A percentile compares a stretch with the other conserved stretches of the same genome.
Evolutionary conservation across 805 yeast genomes (phyloP).

Genomic region (Starmerella asiatica): DNA sequence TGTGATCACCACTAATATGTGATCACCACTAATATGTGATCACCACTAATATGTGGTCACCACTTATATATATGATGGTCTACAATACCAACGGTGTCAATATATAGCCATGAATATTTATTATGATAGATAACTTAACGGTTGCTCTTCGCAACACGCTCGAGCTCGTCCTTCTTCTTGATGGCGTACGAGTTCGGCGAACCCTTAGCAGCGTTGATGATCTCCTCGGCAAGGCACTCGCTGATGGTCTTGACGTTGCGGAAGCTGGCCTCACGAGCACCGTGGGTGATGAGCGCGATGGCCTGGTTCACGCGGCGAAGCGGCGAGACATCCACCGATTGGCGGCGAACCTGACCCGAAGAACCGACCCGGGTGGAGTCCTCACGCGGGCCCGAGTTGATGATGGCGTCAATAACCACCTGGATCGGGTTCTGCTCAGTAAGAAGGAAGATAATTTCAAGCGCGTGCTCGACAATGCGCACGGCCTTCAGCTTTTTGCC

Average conservation of each 20-base stretch:
- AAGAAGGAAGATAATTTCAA: slow-evolving; percentile 92
- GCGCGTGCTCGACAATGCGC: slow-evolving; percentile 98
- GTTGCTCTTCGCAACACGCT: slow-evolving; percentile 99
- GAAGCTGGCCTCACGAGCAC: slow-evolving; percentile 99
- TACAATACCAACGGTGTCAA: too few relatives aligned
- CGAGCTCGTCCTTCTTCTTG: slow-evolving; percentile 99
- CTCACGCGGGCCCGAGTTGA: slow-evolving; percentile 99
- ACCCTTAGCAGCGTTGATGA: slow-evolving; percentile 99
- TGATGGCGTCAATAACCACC: slow-evolving; percentile 96
- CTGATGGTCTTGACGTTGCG: slow-evolving; percentile 99
- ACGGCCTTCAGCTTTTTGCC: slow-evolving; percentile 99
- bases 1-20: too few relatives aligned
- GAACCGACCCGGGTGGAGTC: slow-evolving; percentile 99
- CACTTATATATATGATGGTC: too few relatives aligned
- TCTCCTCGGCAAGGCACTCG: slow-evolving; percentile 99
- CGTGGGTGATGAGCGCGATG: slow-evolving; percentile 91
- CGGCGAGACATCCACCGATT: slow-evolving; percentile 99
- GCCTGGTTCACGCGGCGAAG: slow-evolving; percentile 99
- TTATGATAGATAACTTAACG: slow-evolving; percentile 50
- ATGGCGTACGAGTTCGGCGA: slow-evolving; percentile 99
- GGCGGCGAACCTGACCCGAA: slow-evolving; percentile 99
- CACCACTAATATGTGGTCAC: too few relatives aligned
- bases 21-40: too few relatives aligned
- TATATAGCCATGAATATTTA: too few relatives aligned
- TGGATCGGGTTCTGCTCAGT: slow-evolving; percentile 99